phyloP scores from a whole-genome alignment of 2,329 filamentous ascomycete genomes.

The Amylocarpus encephaloides region DNA sequence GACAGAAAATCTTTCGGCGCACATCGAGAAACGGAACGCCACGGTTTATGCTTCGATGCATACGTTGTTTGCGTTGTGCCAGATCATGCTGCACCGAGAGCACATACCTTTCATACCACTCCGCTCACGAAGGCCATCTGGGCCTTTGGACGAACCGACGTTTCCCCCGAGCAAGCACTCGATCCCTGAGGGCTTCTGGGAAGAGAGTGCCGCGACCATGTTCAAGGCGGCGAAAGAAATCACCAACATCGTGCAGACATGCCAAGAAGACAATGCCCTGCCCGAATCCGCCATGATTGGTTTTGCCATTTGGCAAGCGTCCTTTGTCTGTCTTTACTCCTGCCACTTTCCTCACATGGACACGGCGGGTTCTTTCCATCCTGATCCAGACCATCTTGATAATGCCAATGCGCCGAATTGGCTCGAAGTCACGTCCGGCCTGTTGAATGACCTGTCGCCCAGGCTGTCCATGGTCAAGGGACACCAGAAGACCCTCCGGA shows the following conservation, averaged over 20 bases:
- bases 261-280: constrained; percentile 53
- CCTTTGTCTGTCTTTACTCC: constrained; percentile 60
- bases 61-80: constrained; percentile 57
- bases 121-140: constrained; percentile 41
- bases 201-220: constrained; percentile 52
- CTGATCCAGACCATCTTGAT: constrained; percentile 24
- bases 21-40: constrained; percentile 57
- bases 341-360: constrained; percentile 66
- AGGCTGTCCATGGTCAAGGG: constrained; percentile 51
- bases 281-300: constrained; percentile 59
- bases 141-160: constrained; percentile 53
- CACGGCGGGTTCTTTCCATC: constrained; percentile 44
- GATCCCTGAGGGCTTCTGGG: constrained; percentile 53
- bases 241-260: constrained; percentile 57
- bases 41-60: constrained; percentile 63
- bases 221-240: constrained; percentile 59
- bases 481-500: constrained; percentile 47
- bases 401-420: neutral
- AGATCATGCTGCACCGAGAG: constrained; percentile 62
- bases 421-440: constrained; percentile 41
- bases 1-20: constrained; percentile 55
- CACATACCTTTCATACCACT: constrained; percentile 62
- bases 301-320: constrained; percentile 61
- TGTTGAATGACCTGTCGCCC: constrained; percentile 45
- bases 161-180: constrained; percentile 43